Conservation (phyloP, 2,329 filamentous ascomycete genomes). For the Aureobasidium subglaciale region DNA sequence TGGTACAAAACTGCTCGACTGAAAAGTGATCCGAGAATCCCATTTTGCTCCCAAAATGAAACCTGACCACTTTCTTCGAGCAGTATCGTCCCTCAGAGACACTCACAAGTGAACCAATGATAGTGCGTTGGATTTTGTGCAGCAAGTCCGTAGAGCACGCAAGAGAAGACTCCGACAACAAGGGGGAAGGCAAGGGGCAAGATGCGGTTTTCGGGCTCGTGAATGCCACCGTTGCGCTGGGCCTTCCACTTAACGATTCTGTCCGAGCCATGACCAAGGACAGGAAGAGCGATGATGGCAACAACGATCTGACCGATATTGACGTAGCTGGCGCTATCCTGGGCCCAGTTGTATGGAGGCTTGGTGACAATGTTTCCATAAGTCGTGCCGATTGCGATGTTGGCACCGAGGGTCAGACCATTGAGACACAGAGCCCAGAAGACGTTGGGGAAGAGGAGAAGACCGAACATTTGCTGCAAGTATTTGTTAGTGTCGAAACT, state of each 20-base stretch:
- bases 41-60: no score
- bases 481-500: neutral
- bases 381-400: slow-evolving; percentile 38
- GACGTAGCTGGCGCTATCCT: slow-evolving; percentile 31
- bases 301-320: slow-evolving; percentile 36
- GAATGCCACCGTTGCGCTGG: slow-evolving; percentile 32
- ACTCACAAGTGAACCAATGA: slow-evolving; percentile 21
- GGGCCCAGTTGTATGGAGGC: slow-evolving; percentile 32
- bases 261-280: slow-evolving; percentile 36
- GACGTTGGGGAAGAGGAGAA: slow-evolving; percentile 34
- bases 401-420: slow-evolving; percentile 34
- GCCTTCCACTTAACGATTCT: slow-evolving; percentile 31
- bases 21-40: no score
- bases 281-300: slow-evolving; percentile 32
- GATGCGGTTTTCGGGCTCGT: slow-evolving; percentile 36
- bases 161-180: slow-evolving; percentile 32
- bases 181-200: slow-evolving; percentile 33
- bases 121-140: slow-evolving; percentile 23
- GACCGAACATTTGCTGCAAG: slow-evolving; percentile 20
- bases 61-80: no score
- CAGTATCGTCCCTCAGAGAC: no score
- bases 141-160: slow-evolving; percentile 34
- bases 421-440: slow-evolving; percentile 37
- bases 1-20: no score
- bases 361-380: slow-evolving; percentile 32